Evolutionary conservation across 768 basidiomycete species (phyloP).

Genomic region (Macrolepiota dolichaula): DNA sequence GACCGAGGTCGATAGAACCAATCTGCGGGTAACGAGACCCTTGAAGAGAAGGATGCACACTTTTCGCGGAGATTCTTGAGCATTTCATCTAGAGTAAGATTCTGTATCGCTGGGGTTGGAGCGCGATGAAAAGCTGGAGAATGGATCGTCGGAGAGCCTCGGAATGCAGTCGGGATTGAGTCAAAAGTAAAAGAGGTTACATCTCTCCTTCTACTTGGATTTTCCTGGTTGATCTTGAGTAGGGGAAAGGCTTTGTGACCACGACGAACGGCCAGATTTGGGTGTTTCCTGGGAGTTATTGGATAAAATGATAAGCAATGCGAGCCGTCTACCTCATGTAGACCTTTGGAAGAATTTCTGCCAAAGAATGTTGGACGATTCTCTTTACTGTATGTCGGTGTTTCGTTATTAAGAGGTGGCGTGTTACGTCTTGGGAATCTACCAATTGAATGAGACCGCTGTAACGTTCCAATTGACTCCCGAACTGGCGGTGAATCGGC

Average conservation of each 20-base stretch:
- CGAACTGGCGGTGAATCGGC: background rate
- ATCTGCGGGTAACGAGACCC: slow-evolving; percentile 2
- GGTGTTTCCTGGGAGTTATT: background rate
- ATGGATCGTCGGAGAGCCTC: background rate
- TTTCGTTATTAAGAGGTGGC: background rate
- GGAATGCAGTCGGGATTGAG: slow-evolving; percentile 4
- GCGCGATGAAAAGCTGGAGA: background rate
- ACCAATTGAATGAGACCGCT: background rate
- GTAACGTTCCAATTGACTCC: background rate
- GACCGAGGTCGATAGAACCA: slow-evolving; percentile 6
- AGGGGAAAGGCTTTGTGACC: slow-evolving; percentile 3
- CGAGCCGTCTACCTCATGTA: too few relatives aligned
- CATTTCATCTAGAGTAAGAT: background rate
- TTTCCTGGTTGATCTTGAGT: background rate
- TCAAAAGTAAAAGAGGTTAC: background rate
- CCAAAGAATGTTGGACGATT: background rate
- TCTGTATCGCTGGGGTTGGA: background rate
- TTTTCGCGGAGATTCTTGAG: slow-evolving; percentile 5
- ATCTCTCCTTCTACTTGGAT: background rate
- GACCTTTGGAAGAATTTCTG: too few relatives aligned
- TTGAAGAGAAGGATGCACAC: slow-evolving; percentile 3
- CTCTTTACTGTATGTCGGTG: background rate
- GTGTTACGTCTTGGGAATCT: background rate
- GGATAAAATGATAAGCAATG: too few relatives aligned
- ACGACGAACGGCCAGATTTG: background rate